Percentiles rank a stretch among this genome's conserved stretches.
Conservation (phyloP, 768 basidiomycete genomes). For the Boletus subparvulus region DNA sequence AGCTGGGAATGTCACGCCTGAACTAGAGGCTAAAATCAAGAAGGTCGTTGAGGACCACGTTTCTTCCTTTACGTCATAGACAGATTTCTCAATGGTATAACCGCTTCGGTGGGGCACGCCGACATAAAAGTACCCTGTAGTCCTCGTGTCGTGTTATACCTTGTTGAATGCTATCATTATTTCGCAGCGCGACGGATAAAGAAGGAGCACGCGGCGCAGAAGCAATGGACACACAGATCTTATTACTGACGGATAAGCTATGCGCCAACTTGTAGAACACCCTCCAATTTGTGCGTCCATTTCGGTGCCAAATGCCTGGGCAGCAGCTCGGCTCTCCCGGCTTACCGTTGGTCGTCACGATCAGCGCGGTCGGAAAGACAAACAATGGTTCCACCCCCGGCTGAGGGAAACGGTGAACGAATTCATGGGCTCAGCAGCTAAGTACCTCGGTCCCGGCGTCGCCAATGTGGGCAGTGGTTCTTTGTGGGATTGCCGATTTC, state of each 20-base stretch:
- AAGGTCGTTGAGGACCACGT: constrained; percentile 91
- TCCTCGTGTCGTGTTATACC: constrained; percentile 24
- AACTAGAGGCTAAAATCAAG: constrained; percentile 94
- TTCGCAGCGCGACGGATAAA: constrained; percentile 21
- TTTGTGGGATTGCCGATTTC: no score
- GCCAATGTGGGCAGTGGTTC: no score
- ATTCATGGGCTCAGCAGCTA: no score
- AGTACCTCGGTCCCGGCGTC: no score
- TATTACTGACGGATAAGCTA: not conserved
- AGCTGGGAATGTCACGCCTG: constrained; percentile 79
- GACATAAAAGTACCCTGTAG: constrained; percentile 25
- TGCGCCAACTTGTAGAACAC: not conserved
- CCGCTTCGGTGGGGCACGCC: constrained; percentile 15
- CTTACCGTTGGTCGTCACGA: no score
- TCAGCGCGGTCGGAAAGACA: no score
- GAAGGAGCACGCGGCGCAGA: not conserved
- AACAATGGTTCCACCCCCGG: no score
- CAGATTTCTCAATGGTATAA: constrained; percentile 13
- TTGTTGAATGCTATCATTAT: constrained; percentile 29
- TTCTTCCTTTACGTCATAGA: constrained; percentile 69
- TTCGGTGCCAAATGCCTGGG: no score
- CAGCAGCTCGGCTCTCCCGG: no score
- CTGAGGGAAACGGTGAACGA: no score
- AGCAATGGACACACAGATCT: not conserved
- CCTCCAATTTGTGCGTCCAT: no score